phyloP scores from a whole-genome alignment of 2,329 filamentous ascomycete species.

The Phaeomoniella chlamydospora region DNA sequence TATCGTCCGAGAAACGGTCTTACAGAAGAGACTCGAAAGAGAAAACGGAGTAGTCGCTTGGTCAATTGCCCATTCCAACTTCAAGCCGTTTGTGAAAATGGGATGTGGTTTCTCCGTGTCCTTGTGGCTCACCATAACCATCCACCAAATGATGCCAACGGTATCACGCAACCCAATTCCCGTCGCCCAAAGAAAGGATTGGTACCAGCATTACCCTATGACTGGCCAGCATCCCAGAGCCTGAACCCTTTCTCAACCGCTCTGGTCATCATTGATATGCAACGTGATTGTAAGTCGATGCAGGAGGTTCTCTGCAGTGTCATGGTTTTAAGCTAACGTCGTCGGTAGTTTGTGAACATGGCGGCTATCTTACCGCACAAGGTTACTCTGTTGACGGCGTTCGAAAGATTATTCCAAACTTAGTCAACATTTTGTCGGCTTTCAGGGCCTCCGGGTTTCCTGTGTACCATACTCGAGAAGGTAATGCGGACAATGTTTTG shows the following conservation, averaged over 20 bases:
- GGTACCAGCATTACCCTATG: slow-evolving; percentile 24
- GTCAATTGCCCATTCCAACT: slow-evolving; percentile 31
- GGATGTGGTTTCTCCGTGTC: slow-evolving; percentile 27
- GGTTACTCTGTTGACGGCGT: slow-evolving; percentile 26
- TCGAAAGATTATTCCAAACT: slow-evolving; percentile 23
- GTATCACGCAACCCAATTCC: slow-evolving; percentile 3
- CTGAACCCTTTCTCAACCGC: slow-evolving; percentile 30
- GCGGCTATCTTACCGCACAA: slow-evolving; percentile 29
- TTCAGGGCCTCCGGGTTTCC: slow-evolving; percentile 23
- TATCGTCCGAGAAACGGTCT: slow-evolving; percentile 29
- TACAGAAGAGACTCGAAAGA: slow-evolving; percentile 28
- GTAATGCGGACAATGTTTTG: slow-evolving; percentile 10
- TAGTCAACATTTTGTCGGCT: slow-evolving; percentile 21
- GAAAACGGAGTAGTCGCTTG: slow-evolving; percentile 25
- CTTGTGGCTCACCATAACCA: slow-evolving; percentile 27
- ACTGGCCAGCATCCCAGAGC: slow-evolving; percentile 30
- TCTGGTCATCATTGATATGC: slow-evolving; percentile 32
- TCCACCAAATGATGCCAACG: slow-evolving; percentile 19
- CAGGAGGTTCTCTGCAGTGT: not conserved
- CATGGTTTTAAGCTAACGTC: slow-evolving; percentile 3
- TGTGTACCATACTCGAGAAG: slow-evolving; percentile 30
- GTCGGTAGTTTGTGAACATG: slow-evolving; percentile 23
- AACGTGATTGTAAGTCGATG: slow-evolving; percentile 27
- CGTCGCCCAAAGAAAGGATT: slow-evolving; percentile 15
- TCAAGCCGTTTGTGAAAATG: slow-evolving; percentile 25